Evolutionary conservation across 2,329 filamentous ascomycete species (phyloP).

Genomic region (Xylaria sp.): DNA sequence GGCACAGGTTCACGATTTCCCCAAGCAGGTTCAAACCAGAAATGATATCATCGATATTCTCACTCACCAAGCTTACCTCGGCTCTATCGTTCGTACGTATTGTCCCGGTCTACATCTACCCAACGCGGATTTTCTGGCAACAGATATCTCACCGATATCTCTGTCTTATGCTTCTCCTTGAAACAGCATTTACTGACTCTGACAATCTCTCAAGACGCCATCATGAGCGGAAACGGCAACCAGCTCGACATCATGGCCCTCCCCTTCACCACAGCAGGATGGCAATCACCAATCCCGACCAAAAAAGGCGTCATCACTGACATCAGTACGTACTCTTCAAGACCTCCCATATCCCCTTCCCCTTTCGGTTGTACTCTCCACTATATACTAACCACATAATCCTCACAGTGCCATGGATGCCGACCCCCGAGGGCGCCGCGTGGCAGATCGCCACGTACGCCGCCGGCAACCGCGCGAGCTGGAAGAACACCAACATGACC

Average conservation of each 20-base stretch:
- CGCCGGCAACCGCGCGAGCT: slow-evolving; percentile 56
- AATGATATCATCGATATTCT: slow-evolving; percentile 54
- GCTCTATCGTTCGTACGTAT: slow-evolving; percentile 45
- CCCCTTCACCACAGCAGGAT: slow-evolving; percentile 56
- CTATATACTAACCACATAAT: slow-evolving; percentile 9
- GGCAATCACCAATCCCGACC: slow-evolving; percentile 54
- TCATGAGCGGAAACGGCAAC: slow-evolving; percentile 56
- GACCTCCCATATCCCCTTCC: background rate
- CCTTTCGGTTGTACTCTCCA: background rate
- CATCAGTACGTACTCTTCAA: slow-evolving; percentile 17
- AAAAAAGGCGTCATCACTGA: slow-evolving; percentile 54
- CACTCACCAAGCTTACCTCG: slow-evolving; percentile 54
- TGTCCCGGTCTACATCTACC: background rate
- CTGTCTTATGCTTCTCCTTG: background rate
- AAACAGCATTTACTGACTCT: slow-evolving; percentile 3
- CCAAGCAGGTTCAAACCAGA: slow-evolving; percentile 41
- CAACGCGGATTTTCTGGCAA: background rate
- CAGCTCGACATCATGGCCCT: slow-evolving; percentile 50
- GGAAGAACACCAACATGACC: slow-evolving; percentile 51
- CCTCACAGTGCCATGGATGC: slow-evolving; percentile 48
- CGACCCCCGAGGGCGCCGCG: slow-evolving; percentile 51
- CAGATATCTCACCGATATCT: background rate
- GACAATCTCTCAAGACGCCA: slow-evolving; percentile 50
- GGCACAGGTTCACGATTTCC: slow-evolving; percentile 56
- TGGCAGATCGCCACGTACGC: slow-evolving; percentile 53